Evolutionary conservation across 2,329 filamentous ascomycete genomes (phyloP).

Genomic region (Cercospora janseana): DNA sequence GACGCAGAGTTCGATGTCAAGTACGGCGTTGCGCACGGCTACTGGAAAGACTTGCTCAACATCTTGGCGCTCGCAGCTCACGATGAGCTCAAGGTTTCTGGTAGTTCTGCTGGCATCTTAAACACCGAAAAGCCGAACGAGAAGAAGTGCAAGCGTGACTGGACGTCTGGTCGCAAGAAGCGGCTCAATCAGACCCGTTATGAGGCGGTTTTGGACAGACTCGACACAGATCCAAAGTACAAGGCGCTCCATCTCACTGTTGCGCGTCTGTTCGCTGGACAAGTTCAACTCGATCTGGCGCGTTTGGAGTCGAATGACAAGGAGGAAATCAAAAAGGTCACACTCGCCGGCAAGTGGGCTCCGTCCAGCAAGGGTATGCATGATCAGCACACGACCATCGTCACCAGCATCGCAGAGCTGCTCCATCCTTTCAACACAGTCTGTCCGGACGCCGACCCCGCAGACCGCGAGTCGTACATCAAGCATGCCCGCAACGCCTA

Average conservation of each 20-base stretch:
- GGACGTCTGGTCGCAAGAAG: conserved; percentile 33
- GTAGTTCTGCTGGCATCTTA: conserved; percentile 38
- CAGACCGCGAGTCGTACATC: conserved; percentile 51
- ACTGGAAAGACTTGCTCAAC: conserved; percentile 63
- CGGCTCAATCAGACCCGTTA: conserved; percentile 44
- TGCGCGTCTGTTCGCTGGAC: conserved; percentile 57
- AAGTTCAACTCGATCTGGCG: conserved; percentile 51
- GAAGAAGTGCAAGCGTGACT: conserved; percentile 27
- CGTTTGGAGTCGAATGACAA: conserved; percentile 44
- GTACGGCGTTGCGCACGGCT: conserved; percentile 54
- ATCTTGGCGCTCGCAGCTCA: conserved; percentile 55
- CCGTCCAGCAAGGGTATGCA: conserved; percentile 56
- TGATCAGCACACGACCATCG: conserved; percentile 58
- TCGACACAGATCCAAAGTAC: conserved; percentile 50
- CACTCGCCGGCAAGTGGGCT: conserved; percentile 61
- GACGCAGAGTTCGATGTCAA: conserved; percentile 32
- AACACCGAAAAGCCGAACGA: conserved; percentile 23
- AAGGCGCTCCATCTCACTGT: conserved; percentile 53
- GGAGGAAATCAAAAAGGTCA: conserved; percentile 48
- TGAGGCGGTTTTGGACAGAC: conserved; percentile 41
- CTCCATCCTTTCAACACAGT: conserved; percentile 45
- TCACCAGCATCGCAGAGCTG: conserved; percentile 58
- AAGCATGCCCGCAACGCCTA: conserved; percentile 55
- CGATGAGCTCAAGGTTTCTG: conserved; percentile 46
- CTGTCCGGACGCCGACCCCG: conserved; percentile 36